These are phyloP conservation scores for Calonectria pteridis DNA, from an alignment of 2,329 filamentous ascomycete species.

Conservation along the genomic window DNA sequence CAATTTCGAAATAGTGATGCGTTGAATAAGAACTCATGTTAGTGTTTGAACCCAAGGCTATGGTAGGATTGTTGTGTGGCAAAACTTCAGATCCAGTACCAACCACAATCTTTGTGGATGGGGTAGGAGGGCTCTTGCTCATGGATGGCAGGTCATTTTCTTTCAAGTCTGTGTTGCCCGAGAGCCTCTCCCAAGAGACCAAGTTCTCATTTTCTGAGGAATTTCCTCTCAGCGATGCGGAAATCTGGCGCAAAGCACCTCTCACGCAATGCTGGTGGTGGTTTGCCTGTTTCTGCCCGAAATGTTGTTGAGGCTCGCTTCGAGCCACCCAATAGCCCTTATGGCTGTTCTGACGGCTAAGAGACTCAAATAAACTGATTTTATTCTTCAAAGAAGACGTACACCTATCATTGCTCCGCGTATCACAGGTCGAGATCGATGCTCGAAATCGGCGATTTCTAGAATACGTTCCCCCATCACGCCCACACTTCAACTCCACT, in stretches of 20 bases:
- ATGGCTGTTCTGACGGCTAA: conserved; percentile 26
- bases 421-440: conserved; percentile 10
- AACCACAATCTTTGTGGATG: not conserved
- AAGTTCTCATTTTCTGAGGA: conserved; percentile 38
- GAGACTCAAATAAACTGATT: conserved; percentile 48
- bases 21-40: not conserved
- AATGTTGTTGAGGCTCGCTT: not conserved
- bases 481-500: not conserved
- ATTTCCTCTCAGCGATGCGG: conserved; percentile 33
- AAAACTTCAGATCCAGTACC: not conserved
- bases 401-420: conserved; percentile 17
- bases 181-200: conserved; percentile 8
- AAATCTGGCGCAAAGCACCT: conserved; percentile 34
- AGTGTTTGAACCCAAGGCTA: not conserved
- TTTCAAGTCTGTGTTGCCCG: not conserved
- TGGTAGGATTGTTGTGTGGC: not conserved
- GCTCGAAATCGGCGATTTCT: not conserved
- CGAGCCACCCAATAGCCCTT: no score
- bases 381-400: conserved; percentile 45
- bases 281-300: no score
- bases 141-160: not conserved
- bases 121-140: no score
- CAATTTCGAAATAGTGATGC: conserved; percentile 35
- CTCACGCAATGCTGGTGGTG: conserved; percentile 5
- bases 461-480: not conserved